Evolutionary conservation across 257 asterid genomes (phyloP), one percentile per base, ranked within the genome.

Genomic region (Solanum pimpinellifolium): DNA sequence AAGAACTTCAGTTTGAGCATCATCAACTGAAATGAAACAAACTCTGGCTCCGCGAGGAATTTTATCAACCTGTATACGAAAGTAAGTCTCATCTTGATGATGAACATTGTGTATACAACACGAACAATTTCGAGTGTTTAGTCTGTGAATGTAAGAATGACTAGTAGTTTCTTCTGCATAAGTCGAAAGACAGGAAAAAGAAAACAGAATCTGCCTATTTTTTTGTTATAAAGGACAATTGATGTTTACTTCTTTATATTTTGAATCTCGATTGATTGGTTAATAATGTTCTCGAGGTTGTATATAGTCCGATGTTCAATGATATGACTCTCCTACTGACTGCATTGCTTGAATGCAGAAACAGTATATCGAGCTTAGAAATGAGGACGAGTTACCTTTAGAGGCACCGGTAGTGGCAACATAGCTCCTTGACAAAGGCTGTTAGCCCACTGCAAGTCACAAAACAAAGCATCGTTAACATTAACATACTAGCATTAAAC

Each of bases 11-110:
- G 95, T 93, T 76, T 93, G 78, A 56, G 93, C 98, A 88, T 95
- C 96, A 87, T 93, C 97, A 81, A 96, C 86, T 11, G 92, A 88
- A 37, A 91, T 95, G 90, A 96, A 96, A 41, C 98, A 98, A 82
- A 96, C 94, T 85, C 99, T 96, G 39, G 98, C 98, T 84, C 99
- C 99, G 31, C 98, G 94, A 0, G 95, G 95, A 88, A 95, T 94
- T 88, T 93, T 96, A 89, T 96, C 99, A 16, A 95, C 96, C 98
- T 96, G 96, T 65, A 14, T 27, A 39, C 18, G 29, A n/a, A 9
- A 9, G 65, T 16, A 27, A 27, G 68, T 47, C 25, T 4, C 4
- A 80, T 47, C 44, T 80, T 80, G 68, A 18, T 80, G 68, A 18
- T 29, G 29, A 80, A 29, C 44, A 29, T 29, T 47, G 21, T 23